Percentiles rank a stretch among this genome's conserved stretches.
Evolutionary conservation across 2,329 filamentous ascomycete genomes (phyloP).

Genomic region (Ophiostoma tasmaniense): DNA sequence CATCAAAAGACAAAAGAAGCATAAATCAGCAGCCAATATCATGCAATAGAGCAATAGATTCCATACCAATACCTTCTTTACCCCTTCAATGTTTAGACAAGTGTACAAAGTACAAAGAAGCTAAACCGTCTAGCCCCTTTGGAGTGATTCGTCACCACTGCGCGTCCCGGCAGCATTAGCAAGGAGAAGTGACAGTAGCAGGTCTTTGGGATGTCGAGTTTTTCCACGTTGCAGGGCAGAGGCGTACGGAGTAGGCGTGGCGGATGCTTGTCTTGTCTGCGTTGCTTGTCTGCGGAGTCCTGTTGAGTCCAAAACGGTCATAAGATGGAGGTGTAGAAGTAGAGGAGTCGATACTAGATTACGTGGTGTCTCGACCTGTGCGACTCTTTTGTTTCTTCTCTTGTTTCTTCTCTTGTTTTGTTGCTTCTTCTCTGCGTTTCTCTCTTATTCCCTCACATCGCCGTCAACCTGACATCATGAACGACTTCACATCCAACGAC

Average conservation of each 20-base stretch:
- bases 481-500: constrained; percentile 4
- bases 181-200: too few species aligned
- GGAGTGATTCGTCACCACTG: not conserved
- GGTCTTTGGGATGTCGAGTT: not conserved
- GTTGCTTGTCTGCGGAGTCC: too few species aligned
- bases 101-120: not conserved
- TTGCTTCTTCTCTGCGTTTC: not conserved
- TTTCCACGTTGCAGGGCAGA: not conserved
- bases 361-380: not conserved
- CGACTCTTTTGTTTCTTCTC: not conserved
- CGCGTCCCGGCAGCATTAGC: not conserved
- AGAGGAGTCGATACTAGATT: not conserved
- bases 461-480: not conserved
- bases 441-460: not conserved
- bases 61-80: not conserved
- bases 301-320: not conserved
- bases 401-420: not conserved
- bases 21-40: not conserved
- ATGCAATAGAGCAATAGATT: too few species aligned
- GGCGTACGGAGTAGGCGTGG: too few species aligned
- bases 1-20: not conserved
- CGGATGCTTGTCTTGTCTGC: not conserved
- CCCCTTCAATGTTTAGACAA: not conserved
- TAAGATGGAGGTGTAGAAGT: not conserved
- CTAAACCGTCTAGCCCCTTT: not conserved